These are phyloP conservation scores for Rhodamnia rubescens DNA, from an alignment of 345 rosid genomes.

Conservation along the genomic window DNA sequence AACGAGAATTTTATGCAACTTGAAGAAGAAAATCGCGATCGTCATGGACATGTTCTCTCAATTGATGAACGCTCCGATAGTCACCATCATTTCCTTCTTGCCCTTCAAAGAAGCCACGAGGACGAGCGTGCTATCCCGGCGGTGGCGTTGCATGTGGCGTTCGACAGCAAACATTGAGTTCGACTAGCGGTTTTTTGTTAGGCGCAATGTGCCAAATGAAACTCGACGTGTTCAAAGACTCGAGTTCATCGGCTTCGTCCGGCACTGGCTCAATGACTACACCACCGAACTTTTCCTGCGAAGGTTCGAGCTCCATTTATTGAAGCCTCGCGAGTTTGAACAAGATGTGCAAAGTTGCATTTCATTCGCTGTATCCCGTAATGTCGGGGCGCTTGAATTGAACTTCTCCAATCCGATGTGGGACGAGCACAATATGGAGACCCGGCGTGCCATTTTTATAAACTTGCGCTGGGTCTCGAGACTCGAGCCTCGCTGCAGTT, in stretches of 20 bases:
- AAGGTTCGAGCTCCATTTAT: constrained; percentile 11
- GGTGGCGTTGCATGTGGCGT: no score
- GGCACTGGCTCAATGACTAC: constrained; percentile 1
- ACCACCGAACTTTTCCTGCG: background rate
- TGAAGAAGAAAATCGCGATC: background rate
- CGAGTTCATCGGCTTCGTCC: constrained; percentile 6
- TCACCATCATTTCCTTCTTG: constrained; percentile 11
- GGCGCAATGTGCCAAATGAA: background rate
- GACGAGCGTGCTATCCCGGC: constrained; percentile 13
- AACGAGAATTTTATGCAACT: background rate
- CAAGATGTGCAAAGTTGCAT: constrained; percentile 1
- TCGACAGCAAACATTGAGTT: constrained; percentile 26
- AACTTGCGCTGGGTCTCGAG: constrained; percentile 1
- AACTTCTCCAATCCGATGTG: constrained; percentile 29
- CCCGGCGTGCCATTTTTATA: constrained; percentile 7
- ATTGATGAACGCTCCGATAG: constrained; percentile 1
- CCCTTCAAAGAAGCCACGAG: constrained; percentile 29
- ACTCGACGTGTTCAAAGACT: background rate
- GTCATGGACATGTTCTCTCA: constrained; percentile 1
- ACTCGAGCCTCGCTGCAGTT: constrained; percentile 18
- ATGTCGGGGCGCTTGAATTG: constrained; percentile 10
- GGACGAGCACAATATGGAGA: background rate
- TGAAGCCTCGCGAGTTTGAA: constrained; percentile 5
- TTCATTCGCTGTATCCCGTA: constrained; percentile 2
- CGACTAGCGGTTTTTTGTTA: constrained; percentile 12